Evolutionary conservation across 495 filamentous ascomycete species (phyloP), one percentile per base, ranked within the genome.

Genomic region (Terfezia boudieri): DNA sequence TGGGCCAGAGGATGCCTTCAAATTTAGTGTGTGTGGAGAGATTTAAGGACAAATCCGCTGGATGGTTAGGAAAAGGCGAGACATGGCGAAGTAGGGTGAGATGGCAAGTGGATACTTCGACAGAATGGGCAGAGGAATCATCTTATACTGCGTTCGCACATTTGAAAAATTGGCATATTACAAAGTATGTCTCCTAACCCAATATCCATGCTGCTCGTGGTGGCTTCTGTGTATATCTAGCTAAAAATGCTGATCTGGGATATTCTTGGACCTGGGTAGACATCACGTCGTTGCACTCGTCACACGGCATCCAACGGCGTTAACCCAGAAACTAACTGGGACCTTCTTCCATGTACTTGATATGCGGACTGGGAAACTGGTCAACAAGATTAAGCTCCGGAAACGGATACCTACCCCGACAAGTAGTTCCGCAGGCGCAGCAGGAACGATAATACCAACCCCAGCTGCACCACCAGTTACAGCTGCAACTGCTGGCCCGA

Each of bases 151-250:
- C 60, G 36, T 64, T 59, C 50, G 61, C 62, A 10, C 61, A 64
- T 51, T 17, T 64, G 8, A 64, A 64, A 35, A 64, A 64, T 55
- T 64, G 64, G 38, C 62, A 64, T 56, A 49, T 64, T 32, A 64
- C 62, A 41, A 64, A 52, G 62, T 54, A 56, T 48, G 59, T 54
- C 12, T 4, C 17, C 41, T 46, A 2, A 1, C 6, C 26, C 26
- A 32, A 32, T 32, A 32, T 32, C 26, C 26, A 1, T 32, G 2
- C 0, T 1, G 20, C 20, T 20, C 20, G 20, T 20, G 20, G 20
- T 7, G 26, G 26, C 1, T 32, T 7, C 26, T 32, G 26, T 32
- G 1, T 32, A 32, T 32, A 32, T 32, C 26, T 4, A 32, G 26
- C 4, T 32, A 32, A 32, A 2, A 7, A 32, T 32, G 26, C 26